phyloP scores from a whole-genome alignment of 352 stramenopile genomes.

The Phytopythium sindhum region DNA sequence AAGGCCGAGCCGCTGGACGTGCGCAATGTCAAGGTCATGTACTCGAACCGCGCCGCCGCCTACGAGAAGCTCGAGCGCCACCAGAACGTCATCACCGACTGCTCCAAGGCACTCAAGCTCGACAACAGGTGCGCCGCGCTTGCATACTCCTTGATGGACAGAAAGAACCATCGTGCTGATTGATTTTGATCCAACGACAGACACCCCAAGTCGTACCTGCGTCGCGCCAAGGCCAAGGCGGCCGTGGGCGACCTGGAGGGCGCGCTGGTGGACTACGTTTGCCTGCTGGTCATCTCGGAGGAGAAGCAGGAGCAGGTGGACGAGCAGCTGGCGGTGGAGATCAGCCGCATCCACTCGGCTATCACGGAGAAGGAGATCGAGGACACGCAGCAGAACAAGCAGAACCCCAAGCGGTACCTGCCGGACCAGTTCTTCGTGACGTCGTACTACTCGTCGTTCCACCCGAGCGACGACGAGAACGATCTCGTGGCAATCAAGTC shows the following conservation, averaged over 20 bases:
- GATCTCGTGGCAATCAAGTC: slow-evolving; percentile 55
- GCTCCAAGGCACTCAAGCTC: slow-evolving; percentile 46
- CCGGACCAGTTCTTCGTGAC: slow-evolving; percentile 83
- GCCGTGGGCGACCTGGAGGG: slow-evolving; percentile 42
- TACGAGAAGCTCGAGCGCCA: slow-evolving; percentile 71
- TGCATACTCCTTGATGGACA: not conserved
- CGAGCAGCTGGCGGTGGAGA: slow-evolving; percentile 62
- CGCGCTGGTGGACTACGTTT: slow-evolving; percentile 79
- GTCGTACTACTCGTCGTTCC: slow-evolving; percentile 86
- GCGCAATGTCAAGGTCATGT: slow-evolving; percentile 85
- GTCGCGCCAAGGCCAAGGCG: slow-evolving; percentile 67
- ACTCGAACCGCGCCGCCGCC: slow-evolving; percentile 73
- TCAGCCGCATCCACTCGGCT: slow-evolving; percentile 71
- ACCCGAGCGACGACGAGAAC: slow-evolving; percentile 74
- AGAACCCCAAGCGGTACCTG: slow-evolving; percentile 55
- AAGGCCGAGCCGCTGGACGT: slow-evolving; percentile 48
- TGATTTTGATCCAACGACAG: slow-evolving; percentile 9
- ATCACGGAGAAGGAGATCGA: slow-evolving; percentile 70
- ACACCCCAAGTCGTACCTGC: slow-evolving; percentile 75
- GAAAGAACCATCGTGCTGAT: not conserved
- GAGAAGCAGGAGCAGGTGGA: slow-evolving; percentile 75
- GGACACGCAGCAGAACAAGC: slow-evolving; percentile 52
- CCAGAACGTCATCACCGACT: slow-evolving; percentile 59
- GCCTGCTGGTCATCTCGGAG: slow-evolving; percentile 73
- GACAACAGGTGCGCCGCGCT: slow-evolving; percentile 38